Evolutionary conservation across 805 yeast species (phyloP), one percentile per base, ranked within the genome.

Genomic region (Ogataea populi-albae): DNA sequence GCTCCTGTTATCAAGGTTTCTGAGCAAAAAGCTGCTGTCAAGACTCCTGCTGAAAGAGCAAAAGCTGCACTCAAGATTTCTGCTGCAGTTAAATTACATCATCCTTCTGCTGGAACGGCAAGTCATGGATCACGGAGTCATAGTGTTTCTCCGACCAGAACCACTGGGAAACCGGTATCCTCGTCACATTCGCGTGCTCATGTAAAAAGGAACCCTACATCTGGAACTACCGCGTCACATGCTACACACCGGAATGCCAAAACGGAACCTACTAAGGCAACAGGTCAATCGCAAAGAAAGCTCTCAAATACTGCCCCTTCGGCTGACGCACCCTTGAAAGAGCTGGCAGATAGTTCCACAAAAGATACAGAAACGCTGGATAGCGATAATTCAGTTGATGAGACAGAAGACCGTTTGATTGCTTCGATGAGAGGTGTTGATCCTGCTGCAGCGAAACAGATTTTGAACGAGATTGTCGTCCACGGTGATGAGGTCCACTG

Each of bases 401-500:
- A 46, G 10, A 54, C 54, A 16, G 64, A 56, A 21, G 55, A 47
- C n/a, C 50, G 51, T 30, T 46, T 75, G 16, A 71, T 75, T 30
- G 55, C 61, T n/a, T 66, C 72, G 6, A 54, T 73, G 29, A 56
- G 68, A 40, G 96, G 96, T 2, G 84, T 91, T 8, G 98, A 91
- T 59, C 78, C 75, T 37, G 50, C 52, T 4, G 81, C 95, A 0
- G 95, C 94, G 8, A 75, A 75, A 44, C 96, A 86, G 55, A 89
- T 91, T 34, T 64, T 91, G 37, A 84, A 83, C 45, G 96, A 91
- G 54, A 86, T 91, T 40, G 83, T 91, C 17, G 83, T 88, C 4
- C 80, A 79, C 36, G 96, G 96, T 10, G 96, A 89, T 54, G 86
- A 86, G 49, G 93, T 91, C 2, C 80, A 75, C 49, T 93, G 98